Evolutionary conservation across 768 basidiomycete genomes (phyloP).

Genomic region (Termitomyces sp.): DNA sequence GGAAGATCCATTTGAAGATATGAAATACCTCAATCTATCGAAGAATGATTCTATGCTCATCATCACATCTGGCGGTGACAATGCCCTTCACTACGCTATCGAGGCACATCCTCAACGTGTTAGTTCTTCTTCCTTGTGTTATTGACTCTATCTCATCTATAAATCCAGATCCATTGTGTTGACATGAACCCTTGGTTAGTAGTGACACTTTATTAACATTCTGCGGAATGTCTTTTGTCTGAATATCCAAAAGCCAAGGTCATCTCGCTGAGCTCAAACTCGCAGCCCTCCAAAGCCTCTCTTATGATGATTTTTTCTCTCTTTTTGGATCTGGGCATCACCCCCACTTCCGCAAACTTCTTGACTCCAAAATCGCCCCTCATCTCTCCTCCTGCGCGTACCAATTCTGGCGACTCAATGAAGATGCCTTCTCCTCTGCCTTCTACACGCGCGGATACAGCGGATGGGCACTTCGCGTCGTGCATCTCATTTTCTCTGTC

Average conservation of each 20-base stretch:
- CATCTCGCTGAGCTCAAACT: constrained; percentile 78
- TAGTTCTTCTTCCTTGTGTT: constrained; percentile 9
- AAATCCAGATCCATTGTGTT: constrained; percentile 53
- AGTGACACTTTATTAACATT: constrained; percentile 7
- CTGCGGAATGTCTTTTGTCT: background rate
- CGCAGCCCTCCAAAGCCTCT: constrained; percentile 51
- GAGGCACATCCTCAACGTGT: constrained; percentile 52
- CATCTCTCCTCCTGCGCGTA: constrained; percentile 67
- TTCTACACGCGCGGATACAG: constrained; percentile 71
- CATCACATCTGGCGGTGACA: constrained; percentile 77
- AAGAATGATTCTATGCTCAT: constrained; percentile 62
- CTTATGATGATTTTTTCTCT: constrained; percentile 56
- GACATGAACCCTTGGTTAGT: constrained; percentile 63
- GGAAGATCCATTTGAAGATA: constrained; percentile 76
- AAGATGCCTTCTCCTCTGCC: constrained; percentile 39
- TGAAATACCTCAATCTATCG: constrained; percentile 54
- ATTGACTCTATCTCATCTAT: constrained; percentile 2
- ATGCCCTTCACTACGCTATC: constrained; percentile 75
- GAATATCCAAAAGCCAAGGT: constrained; percentile 43
- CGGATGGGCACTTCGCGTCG: constrained; percentile 61
- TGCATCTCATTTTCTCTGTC: constrained; percentile 50
- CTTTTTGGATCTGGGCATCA: constrained; percentile 66
- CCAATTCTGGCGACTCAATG: constrained; percentile 71
- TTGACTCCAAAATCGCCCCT: constrained; percentile 59
- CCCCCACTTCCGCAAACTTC: constrained; percentile 48